Conservation (phyloP, 1,284 basidiomycete genomes). For the Boletus subluridellus region DNA sequence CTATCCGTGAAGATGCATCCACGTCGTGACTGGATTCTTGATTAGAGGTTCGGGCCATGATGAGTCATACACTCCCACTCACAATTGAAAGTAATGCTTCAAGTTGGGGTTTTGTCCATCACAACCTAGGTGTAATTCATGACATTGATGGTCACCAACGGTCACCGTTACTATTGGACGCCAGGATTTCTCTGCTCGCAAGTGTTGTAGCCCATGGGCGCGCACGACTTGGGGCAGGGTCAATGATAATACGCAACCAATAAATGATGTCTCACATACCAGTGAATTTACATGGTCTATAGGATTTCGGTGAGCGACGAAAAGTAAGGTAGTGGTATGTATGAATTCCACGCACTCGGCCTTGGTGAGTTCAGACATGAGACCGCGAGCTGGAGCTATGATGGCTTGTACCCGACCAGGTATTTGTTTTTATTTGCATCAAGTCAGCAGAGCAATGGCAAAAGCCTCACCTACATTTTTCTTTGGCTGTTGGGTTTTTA, state of each 20-base stretch:
- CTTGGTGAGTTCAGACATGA: not conserved
- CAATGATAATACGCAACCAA: not conserved
- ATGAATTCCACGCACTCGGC: not conserved
- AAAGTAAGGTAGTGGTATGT: not conserved
- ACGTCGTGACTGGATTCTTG: conserved; percentile 39
- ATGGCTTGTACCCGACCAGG: too few relatives aligned
- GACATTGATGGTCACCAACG: conserved; percentile 44
- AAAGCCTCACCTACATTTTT: too few relatives aligned
- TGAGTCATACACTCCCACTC: not conserved
- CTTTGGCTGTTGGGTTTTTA: too few relatives aligned
- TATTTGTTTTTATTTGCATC: too few relatives aligned
- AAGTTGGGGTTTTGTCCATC: conserved; percentile 69
- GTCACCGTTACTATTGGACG: conserved; percentile 58
- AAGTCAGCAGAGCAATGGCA: too few relatives aligned
- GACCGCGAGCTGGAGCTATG: too few relatives aligned
- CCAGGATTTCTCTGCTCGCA: conserved; percentile 56
- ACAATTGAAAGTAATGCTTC: conserved; percentile 53
- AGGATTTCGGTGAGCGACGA: not conserved
- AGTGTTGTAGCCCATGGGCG: conserved; percentile 43
- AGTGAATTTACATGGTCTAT: conserved; percentile 14
- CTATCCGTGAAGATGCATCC: conserved; percentile 40
- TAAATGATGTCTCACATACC: not conserved
- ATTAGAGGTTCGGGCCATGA: not conserved
- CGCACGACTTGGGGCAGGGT: conserved; percentile 34
- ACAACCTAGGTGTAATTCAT: conserved; percentile 56